Evolutionary conservation across 306 rosid species (phyloP).

Genomic region (Neltuma alba): DNA sequence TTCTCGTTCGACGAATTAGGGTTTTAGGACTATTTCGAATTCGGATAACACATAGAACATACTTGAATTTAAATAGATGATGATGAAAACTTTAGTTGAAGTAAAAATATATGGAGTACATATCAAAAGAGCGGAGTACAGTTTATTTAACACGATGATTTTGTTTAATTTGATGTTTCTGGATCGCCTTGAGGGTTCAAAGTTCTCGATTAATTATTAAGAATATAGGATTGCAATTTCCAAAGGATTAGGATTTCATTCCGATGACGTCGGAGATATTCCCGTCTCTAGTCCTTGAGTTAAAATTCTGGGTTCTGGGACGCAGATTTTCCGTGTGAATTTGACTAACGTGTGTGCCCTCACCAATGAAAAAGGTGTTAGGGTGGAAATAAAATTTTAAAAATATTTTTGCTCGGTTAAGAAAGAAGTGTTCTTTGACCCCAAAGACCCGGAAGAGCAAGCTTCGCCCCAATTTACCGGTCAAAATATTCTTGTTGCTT

Average conservation of each 20-base stretch:
- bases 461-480: background rate
- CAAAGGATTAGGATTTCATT: constrained; percentile 1
- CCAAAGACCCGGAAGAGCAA: too few species aligned
- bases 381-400: too few species aligned
- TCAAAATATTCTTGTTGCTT: constrained; percentile 24
- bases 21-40: background rate
- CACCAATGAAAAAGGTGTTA: too few species aligned
- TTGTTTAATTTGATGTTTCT: background rate
- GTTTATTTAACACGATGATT: constrained; percentile 9
- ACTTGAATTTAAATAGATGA: background rate
- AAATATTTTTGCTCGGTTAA: too few species aligned
- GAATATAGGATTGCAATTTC: too few species aligned
- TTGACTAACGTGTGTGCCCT: too few species aligned
- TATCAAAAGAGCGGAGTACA: background rate
- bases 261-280: background rate
- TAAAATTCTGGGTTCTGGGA: background rate
- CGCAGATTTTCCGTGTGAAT: background rate
- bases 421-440: too few species aligned
- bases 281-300: too few species aligned
- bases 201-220: too few species aligned
- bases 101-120: background rate
- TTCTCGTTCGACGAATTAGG: constrained; percentile 30
- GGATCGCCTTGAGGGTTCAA: too few species aligned
- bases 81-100: background rate
- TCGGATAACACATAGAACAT: background rate